A percentile compares a stretch with the other conserved stretches of the same genome.
Conservation (phyloP, 768 basidiomycete genomes). For the Lentinula aciculospora region DNA sequence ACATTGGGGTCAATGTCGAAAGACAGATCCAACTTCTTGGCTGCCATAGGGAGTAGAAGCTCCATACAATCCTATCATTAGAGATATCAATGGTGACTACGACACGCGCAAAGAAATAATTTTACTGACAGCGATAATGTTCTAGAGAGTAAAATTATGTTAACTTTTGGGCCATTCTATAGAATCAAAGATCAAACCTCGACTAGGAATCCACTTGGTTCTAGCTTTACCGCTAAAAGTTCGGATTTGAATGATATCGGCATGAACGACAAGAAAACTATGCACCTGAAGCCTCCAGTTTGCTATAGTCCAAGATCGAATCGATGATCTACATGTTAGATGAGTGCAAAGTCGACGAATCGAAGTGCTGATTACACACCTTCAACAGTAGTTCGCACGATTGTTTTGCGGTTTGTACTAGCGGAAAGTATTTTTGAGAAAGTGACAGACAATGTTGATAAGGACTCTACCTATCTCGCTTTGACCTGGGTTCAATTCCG, state of each 20-base stretch:
- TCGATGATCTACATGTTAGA: conserved; percentile 56
- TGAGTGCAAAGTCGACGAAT: conserved; percentile 5
- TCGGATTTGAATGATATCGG: conserved; percentile 7
- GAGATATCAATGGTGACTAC: neutral
- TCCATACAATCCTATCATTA: conserved; percentile 67
- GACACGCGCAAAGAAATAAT: too few species aligned
- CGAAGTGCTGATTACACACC: conserved; percentile 25
- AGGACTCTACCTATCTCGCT: conserved; percentile 56
- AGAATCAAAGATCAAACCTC: conserved; percentile 35
- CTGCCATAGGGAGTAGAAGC: conserved; percentile 67
- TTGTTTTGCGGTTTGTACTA: conserved; percentile 74
- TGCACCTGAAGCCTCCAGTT: conserved; percentile 67
- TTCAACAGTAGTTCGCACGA: conserved; percentile 72
- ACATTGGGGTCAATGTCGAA: conserved; percentile 67
- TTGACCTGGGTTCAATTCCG: conserved; percentile 63
- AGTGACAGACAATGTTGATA: conserved; percentile 4
- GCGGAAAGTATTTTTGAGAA: conserved; percentile 5
- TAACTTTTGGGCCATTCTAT: neutral
- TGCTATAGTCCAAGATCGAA: conserved; percentile 75
- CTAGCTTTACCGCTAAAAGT: conserved; percentile 57
- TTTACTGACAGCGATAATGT: conserved; percentile 64
- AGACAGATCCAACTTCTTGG: conserved; percentile 67
- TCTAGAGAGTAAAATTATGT: conserved; percentile 22
- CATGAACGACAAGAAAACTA: neutral
- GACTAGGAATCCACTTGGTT: conserved; percentile 58